Base-by-base conservation (phyloP, 352 stramenopile genomes). In the Phytophthora parvispora region DNA sequence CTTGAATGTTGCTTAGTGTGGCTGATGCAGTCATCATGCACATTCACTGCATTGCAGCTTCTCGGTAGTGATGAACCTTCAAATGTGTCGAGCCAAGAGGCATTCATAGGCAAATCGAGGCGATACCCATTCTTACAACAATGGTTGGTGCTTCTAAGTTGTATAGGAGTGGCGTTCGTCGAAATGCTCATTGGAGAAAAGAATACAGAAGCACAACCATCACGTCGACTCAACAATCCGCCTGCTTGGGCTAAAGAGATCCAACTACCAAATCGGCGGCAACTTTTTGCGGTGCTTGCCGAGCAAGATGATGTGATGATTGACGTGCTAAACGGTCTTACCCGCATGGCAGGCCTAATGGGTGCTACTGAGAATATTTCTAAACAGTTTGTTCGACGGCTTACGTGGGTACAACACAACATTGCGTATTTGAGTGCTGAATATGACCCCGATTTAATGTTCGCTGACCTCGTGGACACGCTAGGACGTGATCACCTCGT, bases 241-340 rank as follows among this genome's bases (percentile, higher is more conserved):
- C 5, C 15, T 45, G 16, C 20, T 45, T 66, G 49, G 43, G 9
- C 22, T 43, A 31, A 45, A 16, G 8, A 59, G n/a, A 27, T 34
- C 2, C 42, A 71, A 29, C 36, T 85, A 38, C 76, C 81, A 27
- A 57, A 42, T 43, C 72, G 84, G 13, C 22, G 50, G 27, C 66
- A 72, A n/a, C 51, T 92, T 20, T 73, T 92, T n/a, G 54, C 43
- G 12, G 63, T 91, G 18, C 62, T 94, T 12, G 78, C 75, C 24
- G 86, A 94, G 52, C 84, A 94, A 76, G 86, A 94, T 38, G 83
- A 92, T 49, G 74, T 87, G 22, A 77, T 94, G 73, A 64, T 94
- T 24, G 79, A 90, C 50, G 80, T 90, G n/a, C 66, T 89, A 3
- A 65, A 86, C 18, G 61, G 72, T 20, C 68, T 92, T 18, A 74